Evolutionary conservation across 768 basidiomycete species (phyloP), one percentile per base, ranked within the genome.

Genomic region (Botryobasidium botryosum): DNA sequence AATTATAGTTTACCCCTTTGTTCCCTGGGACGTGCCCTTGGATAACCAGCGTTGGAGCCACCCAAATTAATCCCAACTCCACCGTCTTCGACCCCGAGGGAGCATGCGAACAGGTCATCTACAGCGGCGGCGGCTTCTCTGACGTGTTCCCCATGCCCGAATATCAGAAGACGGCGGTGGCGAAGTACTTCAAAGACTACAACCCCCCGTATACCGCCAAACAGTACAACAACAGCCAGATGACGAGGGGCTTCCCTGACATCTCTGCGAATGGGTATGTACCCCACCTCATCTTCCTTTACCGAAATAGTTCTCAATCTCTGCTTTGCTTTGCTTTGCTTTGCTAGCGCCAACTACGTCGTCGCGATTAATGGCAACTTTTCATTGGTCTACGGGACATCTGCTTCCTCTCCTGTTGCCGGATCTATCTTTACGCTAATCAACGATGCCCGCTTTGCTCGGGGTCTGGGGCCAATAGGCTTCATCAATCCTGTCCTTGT

Each of bases 1-100:
- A n/a, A 31, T 69, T 56, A 3, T 64, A 67, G 13, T 79, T 79
- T 65, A 71, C 72, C 46, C 76, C 77, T 6, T 52, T 57, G 5
- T 72, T 67, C 63, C 71, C 68, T 7, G 59, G 50, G 5, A 56
- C 63, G 2, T 47, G 68, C 50, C 68, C 68, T 5, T 68, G 58
- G 56, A 55, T 68, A 7, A 69, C 69, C 2, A 57, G 64, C 2
- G 59, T 71, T 12, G 69, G 71, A 21, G 71, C 66, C 6, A 71
- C 71, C 2, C 65, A 65, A 54, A 53, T 70, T 21, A 62, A 63
- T 18, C 56, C 61, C 3, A 59, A 59, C 27, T 41, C 54, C 2
- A 62, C 57, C 5, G 59, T 59, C 13, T 53, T 40, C 5, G 53
- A 60, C 4, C 57, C 56, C 28, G 62, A 62, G 45, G 48, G 45